These are phyloP conservation scores for Cytospora schulzeri DNA, from an alignment of 2,329 filamentous ascomycete species.

Conservation along the genomic window DNA sequence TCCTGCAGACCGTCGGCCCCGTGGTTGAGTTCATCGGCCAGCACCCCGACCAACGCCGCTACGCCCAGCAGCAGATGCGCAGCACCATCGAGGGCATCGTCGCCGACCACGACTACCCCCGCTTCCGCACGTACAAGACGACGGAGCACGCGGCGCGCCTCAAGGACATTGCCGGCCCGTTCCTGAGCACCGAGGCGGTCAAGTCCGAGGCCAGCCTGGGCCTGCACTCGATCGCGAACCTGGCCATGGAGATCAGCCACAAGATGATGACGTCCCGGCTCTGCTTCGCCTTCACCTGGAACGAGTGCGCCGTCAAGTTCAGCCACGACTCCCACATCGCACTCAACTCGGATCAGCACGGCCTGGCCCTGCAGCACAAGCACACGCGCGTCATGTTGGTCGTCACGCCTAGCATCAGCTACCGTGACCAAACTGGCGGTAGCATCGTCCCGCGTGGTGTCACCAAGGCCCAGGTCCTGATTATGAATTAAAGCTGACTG, in stretches of 20 bases:
- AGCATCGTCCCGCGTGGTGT: slow-evolving; percentile 49
- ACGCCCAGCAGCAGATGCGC: slow-evolving; percentile 41
- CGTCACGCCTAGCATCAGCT: slow-evolving; percentile 56
- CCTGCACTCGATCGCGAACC: slow-evolving; percentile 44
- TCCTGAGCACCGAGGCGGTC: slow-evolving; percentile 44
- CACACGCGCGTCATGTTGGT: slow-evolving; percentile 57
- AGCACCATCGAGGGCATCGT: slow-evolving; percentile 38
- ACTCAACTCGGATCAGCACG: slow-evolving; percentile 45
- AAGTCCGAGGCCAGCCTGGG: slow-evolving; percentile 45
- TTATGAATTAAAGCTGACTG: slow-evolving; percentile 45
- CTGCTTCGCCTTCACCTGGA: slow-evolving; percentile 45
- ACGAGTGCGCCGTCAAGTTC: slow-evolving; percentile 53
- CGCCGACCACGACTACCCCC: slow-evolving; percentile 34
- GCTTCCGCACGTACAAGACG: slow-evolving; percentile 32
- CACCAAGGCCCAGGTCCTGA: slow-evolving; percentile 49
- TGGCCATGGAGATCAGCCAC: slow-evolving; percentile 49
- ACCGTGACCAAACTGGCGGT: slow-evolving; percentile 52
- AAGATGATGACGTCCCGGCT: slow-evolving; percentile 47
- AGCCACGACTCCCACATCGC: slow-evolving; percentile 49
- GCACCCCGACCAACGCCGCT: slow-evolving; percentile 38
- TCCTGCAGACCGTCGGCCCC: slow-evolving; percentile 31
- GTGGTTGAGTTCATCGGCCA: slow-evolving; percentile 28
- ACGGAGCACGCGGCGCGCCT: slow-evolving; percentile 32
- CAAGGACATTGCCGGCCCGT: slow-evolving; percentile 44
- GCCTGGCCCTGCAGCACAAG: slow-evolving; percentile 49